phyloP scores from a whole-genome alignment of 805 yeast genomes.

The Sugiyamaella valdiviana region DNA sequence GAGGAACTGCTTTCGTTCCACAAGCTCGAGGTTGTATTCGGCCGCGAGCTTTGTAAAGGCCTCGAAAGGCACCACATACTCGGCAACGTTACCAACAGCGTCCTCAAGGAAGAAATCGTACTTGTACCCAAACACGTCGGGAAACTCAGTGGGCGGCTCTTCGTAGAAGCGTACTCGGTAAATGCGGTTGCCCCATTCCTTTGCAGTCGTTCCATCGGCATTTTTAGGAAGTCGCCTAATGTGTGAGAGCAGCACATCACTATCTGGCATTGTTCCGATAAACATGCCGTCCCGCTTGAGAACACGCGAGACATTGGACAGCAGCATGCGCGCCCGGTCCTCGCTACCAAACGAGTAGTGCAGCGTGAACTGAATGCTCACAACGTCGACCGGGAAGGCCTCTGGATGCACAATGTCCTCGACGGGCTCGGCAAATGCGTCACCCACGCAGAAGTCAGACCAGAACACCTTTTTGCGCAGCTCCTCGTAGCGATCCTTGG shows the following conservation, averaged over 20 bases:
- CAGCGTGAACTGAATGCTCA: slow-evolving; percentile 84
- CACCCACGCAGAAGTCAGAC: slow-evolving; percentile 85
- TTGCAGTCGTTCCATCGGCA: slow-evolving; percentile 38
- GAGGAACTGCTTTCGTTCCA: slow-evolving; percentile 68
- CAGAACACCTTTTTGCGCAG: slow-evolving; percentile 51
- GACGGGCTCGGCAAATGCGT: slow-evolving; percentile 69
- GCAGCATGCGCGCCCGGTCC: slow-evolving; percentile 62
- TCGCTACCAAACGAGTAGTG: slow-evolving; percentile 94
- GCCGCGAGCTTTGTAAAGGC: slow-evolving; percentile 75
- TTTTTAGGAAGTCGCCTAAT: slow-evolving; percentile 36
- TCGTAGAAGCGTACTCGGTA: slow-evolving; percentile 78
- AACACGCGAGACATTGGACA: slow-evolving; percentile 69
- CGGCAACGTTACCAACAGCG: slow-evolving; percentile 96
- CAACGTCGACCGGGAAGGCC: slow-evolving; percentile 79
- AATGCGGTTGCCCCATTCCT: slow-evolving; percentile 78
- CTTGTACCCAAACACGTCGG: slow-evolving; percentile 68
- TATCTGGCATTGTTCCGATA: slow-evolving; percentile 90
- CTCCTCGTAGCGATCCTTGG: slow-evolving; percentile 65
- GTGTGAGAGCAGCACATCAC: slow-evolving; percentile 68
- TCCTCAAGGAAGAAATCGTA: slow-evolving; percentile 79
- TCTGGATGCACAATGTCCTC: slow-evolving; percentile 67
- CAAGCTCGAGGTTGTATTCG: slow-evolving; percentile 69
- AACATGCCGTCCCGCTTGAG: slow-evolving; percentile 79
- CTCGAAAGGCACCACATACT: slow-evolving; percentile 93
- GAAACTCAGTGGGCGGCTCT: slow-evolving; percentile 65